Base-by-base conservation (phyloP, 2,329 filamentous ascomycete genomes). In the Diaporthe citri region DNA sequence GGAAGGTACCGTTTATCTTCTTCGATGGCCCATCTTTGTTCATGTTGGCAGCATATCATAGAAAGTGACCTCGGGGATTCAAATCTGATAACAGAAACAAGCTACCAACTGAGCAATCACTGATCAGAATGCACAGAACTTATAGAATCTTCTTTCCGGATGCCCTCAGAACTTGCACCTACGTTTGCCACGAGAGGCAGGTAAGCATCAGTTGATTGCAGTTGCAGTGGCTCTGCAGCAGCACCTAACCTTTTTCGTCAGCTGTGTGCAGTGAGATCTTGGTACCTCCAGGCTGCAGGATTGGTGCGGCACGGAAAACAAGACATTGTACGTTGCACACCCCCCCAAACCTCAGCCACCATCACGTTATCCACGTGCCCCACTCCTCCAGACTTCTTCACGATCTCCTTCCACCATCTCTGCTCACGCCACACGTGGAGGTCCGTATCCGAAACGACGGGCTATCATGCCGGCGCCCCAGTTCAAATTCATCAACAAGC, bases 401-500 rank as follows among this genome's bases (percentile, higher is more conserved):
- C 22, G 46, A 67, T 66, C 17, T 22, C 60, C 41, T 13, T 36
- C 28, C 41, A 51, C 31, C 25, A 48, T 34, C 10, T 48, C 60
- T n/a, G 43, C 7, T 36, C 41, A 36, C 60, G 28, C 60, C 28
- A 51, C 28, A 66, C 28, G 41, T 66, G 25, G 1, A 6, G 60
- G 17, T 34, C 17, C 43, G 60, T 13, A 48, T 17, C 25, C 22
- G 62, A 51, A 36, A 51, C 31, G 31, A 51, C 43, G 28, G 31
- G 28, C 28, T 48, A 67, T 15, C 46, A 67, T 67, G 62, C 20
- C 46, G 8, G 31, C 43, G 52, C 28, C 62, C 28, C 67, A 59
- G 52, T 56, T 56, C 51, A 71, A 71, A 34, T 71, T 43, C 67
- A 59, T 59, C 51, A 59, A 71, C 55, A 89, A 88, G 79, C 86